Evolutionary conservation across 148 eudicot genomes (phyloP).

Genomic region (Rhododendron vialii): DNA sequence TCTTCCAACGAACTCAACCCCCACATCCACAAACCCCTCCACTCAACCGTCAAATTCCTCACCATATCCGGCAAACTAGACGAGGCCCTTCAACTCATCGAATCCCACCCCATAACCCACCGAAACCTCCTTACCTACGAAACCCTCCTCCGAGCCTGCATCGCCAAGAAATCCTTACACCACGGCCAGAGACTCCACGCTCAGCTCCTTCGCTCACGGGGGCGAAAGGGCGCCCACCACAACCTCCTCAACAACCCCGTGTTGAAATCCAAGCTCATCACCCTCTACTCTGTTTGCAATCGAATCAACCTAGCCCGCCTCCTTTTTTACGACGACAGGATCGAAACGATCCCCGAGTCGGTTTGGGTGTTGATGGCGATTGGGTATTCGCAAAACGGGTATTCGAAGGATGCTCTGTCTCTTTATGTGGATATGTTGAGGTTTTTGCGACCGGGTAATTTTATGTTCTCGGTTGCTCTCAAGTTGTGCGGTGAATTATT

Average conservation of each 20-base stretch:
- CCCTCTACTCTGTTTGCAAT: slow-evolving; percentile 37
- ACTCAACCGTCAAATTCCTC: slow-evolving; percentile 26
- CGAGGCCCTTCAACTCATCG: slow-evolving; percentile 22
- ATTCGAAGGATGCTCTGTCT: slow-evolving; percentile 22
- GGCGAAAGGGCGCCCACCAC: not conserved
- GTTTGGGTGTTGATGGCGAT: slow-evolving; percentile 45
- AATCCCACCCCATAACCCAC: slow-evolving; percentile 7
- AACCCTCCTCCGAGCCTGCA: slow-evolving; percentile 34
- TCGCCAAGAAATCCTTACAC: slow-evolving; percentile 27
- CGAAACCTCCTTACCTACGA: slow-evolving; percentile 21
- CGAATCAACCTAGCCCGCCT: slow-evolving; percentile 30
- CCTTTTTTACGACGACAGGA: slow-evolving; percentile 23
- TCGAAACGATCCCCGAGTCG: slow-evolving; percentile 9
- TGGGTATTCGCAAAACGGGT: slow-evolving; percentile 39
- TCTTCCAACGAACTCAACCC: slow-evolving; percentile 16
- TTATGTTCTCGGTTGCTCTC: slow-evolving; percentile 29
- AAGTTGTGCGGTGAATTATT: slow-evolving; percentile 24
- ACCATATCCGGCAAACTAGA: slow-evolving; percentile 31
- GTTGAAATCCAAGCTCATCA: slow-evolving; percentile 10
- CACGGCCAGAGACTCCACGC: slow-evolving; percentile 35
- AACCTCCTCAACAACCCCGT: not conserved
- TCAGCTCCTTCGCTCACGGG: slow-evolving; percentile 22
- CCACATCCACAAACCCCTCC: slow-evolving; percentile 19
- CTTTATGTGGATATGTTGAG: slow-evolving; percentile 32
- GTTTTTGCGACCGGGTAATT: slow-evolving; percentile 25